Base-by-base conservation (phyloP, 192 early-diverging fungal genomes). In the Entomortierella parvispora region DNA sequence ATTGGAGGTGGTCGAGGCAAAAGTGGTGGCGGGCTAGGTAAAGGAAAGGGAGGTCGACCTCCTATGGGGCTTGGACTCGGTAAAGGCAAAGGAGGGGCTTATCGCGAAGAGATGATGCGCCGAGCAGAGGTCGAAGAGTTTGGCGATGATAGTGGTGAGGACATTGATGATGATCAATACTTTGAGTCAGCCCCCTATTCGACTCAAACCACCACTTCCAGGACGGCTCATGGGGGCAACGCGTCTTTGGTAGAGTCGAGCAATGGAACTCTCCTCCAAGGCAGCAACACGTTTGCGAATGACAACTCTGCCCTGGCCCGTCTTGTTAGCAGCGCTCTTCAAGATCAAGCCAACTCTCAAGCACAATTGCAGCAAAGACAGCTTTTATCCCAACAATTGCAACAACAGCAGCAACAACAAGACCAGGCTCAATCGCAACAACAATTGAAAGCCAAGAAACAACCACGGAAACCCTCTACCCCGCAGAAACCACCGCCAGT, bases 81-180 rank as follows among this genome's bases (percentile, higher is more conserved):
- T 3, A 77, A 77, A 28, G 74, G 74, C 14, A 77, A 77, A 33
- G 74, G 74, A 23, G 74, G 74, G 0, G 74, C 74, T n/a, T 77
- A 77, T 48, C 65, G 74, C 8, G 51, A 63, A 37, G 74, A 77
- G 34, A 26, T 77, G 49, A 66, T 71, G 40, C 67, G 70, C 23
- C 62, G 62, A n/a, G 70, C 66, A 8, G 70, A 69, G 56, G 62
- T 69, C 15, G 77, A 71, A 26, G 69, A 71, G 4, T 71, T 66
- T 71, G 77, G 67, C n/a, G 58, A 71, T 8, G 49, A 69, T 22
- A 65, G 69, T 32, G 76, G 66, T 20, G 71, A 75, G 10, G 71
- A 55, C 17, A 49, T 56, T 10, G 65, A 76, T n/a, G 74, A 68
- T 12, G 64, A 62, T 23, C 18, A 42, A 26, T 55, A 63, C 3